Evolutionary conservation across 805 yeast genomes (phyloP), one percentile per base, ranked within the genome.

Genomic region (Pichia manshurica): DNA sequence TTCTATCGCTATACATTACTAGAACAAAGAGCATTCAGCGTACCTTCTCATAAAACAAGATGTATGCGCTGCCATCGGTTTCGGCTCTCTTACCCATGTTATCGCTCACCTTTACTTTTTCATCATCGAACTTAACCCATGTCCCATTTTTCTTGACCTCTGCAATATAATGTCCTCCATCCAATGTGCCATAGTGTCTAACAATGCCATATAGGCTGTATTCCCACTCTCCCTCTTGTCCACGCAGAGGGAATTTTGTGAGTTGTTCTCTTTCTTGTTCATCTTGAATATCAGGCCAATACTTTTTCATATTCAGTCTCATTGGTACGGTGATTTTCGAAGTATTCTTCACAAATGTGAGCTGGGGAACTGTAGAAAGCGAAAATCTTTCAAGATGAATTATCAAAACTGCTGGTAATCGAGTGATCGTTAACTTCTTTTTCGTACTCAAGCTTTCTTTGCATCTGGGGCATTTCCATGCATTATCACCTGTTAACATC

Each of bases 401-500:
- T n/a, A 91, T 82, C 44, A 90, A 67, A 15, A 86, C 76, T 44
- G 76, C 77, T 1, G 98, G 97, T 19, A 89, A 66, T 48, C 95
- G 73, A 1, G 96, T 81, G 17, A 90, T 84, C 3, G 77, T 72
- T 37, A 90, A 72, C 39, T 76, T 75, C 62, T 90, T 87, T 12
- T 85, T 72, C 49, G 93, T 79, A 40, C 70, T 74, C 17, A 82
- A 78, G 48, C 76, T 79, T 47, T 60, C 61, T 54, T 82, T 77
- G 67, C 98, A 90, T 4, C 65, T 59, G 0, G 96, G 84, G 64
- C 98, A 90, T 48, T 71, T 69, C 97, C 97, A 89, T 53, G 81
- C 79, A 59, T 91, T 84, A 49, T 86, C 86, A 22, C 80, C 87
- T 46, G 81, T 89, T 40, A 90, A 68, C 2, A 79, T 59, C 60